A percentile compares a stretch with the other conserved stretches of the same genome.
Conservation (phyloP, 345 rosid species). For the Pistacia atlantica region DNA sequence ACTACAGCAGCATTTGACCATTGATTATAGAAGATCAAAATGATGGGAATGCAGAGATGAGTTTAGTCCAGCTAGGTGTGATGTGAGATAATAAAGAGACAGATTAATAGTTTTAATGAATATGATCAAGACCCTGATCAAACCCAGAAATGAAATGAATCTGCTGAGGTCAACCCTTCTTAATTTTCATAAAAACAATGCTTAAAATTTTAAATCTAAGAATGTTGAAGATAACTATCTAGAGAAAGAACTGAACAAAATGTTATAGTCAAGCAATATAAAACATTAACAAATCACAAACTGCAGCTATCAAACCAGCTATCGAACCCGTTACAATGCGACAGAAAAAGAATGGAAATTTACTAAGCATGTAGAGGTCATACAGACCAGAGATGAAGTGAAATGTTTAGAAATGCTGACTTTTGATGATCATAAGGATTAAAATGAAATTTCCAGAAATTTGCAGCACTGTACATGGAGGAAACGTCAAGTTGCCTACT, state of each 20-base stretch:
- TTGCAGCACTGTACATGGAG: neutral
- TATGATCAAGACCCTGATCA: neutral
- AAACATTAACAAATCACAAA: neutral
- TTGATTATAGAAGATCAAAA: neutral
- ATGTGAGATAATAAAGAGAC: neutral
- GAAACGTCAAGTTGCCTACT: conserved; percentile 9
- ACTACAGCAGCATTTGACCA: neutral
- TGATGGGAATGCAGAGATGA: neutral
- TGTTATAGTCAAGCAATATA: neutral
- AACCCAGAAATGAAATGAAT: neutral
- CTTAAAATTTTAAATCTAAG: conserved; percentile 2
- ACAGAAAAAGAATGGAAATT: too few species aligned
- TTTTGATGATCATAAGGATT: neutral
- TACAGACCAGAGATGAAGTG: too few species aligned
- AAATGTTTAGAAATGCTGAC: neutral
- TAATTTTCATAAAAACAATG: neutral
- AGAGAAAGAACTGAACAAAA: neutral
- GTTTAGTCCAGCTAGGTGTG: neutral
- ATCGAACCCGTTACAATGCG: neutral
- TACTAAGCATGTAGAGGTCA: too few species aligned
- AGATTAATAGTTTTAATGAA: neutral
- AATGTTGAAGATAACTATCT: neutral
- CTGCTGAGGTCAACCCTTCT: neutral
- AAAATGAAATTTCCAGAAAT: neutral
- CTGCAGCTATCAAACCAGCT: neutral